Percentiles rank a stretch among this genome's conserved stretches.
Conservation (phyloP, 768 basidiomycete genomes). For the Epithele typhae region DNA sequence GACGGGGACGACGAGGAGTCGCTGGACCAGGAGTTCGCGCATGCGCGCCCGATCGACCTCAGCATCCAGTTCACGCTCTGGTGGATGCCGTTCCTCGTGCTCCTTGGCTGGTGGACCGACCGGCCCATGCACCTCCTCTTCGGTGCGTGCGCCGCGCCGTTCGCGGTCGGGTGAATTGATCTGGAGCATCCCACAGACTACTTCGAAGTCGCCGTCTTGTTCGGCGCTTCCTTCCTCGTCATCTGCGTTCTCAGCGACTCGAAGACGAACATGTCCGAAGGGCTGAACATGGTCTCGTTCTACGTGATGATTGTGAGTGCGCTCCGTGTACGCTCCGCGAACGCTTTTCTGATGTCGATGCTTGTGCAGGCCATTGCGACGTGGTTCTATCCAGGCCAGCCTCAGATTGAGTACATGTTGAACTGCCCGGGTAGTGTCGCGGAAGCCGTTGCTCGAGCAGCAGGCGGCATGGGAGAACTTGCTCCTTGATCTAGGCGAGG, state of each 20-base stretch:
- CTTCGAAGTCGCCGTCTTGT: constrained; percentile 38
- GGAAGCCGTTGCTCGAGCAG: neutral
- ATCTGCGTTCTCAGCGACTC: constrained; percentile 75
- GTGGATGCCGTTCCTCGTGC: constrained; percentile 71
- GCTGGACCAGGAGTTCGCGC: constrained; percentile 52
- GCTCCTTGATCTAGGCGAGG: no score
- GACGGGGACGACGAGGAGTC: constrained; percentile 12
- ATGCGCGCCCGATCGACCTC: constrained; percentile 69
- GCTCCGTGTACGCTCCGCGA: neutral
- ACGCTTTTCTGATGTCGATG: neutral
- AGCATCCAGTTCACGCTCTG: constrained; percentile 75
- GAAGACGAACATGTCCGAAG: constrained; percentile 29
- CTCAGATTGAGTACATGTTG: neutral
- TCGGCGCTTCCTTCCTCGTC: constrained; percentile 69
- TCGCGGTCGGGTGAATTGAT: neutral
- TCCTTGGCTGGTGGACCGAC: constrained; percentile 63
- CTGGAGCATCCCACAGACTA: constrained; percentile 39
- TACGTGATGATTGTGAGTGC: constrained; percentile 41
- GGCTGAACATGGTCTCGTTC: constrained; percentile 53
- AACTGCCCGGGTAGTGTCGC: neutral
- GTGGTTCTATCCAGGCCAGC: neutral
- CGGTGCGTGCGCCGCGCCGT: constrained; percentile 35
- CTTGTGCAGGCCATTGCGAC: neutral
- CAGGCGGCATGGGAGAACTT: no score
- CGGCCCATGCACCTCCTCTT: constrained; percentile 67